A percentile compares a stretch with the other conserved stretches of the same genome.
These are phyloP conservation scores for Ascosphaera acerosa DNA, from an alignment of 2,329 filamentous ascomycete species.

Conservation along the genomic window DNA sequence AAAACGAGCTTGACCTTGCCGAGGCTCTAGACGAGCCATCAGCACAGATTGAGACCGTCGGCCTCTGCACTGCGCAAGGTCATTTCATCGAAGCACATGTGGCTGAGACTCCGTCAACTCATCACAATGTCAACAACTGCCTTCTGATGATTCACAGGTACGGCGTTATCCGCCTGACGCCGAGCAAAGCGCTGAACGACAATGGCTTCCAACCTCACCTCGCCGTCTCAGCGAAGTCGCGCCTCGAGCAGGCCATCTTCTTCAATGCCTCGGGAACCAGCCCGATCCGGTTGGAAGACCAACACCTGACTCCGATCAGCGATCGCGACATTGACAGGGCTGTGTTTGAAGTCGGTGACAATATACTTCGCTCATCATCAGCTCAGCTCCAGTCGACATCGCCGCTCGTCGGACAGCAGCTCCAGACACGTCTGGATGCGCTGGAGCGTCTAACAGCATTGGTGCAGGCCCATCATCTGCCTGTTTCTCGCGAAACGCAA, in stretches of 20 bases:
- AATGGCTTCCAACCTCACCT: no score
- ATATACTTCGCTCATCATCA: slow-evolving; percentile 56
- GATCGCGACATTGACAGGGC: slow-evolving; percentile 48
- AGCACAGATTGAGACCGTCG: no score
- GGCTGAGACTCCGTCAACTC: no score
- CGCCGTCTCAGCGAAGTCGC: slow-evolving; percentile 70
- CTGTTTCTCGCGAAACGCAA: slow-evolving; percentile 39
- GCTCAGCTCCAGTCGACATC: slow-evolving; percentile 47
- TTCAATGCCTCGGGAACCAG: slow-evolving; percentile 63
- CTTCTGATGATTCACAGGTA: slow-evolving; percentile 32
- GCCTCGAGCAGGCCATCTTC: slow-evolving; percentile 85
- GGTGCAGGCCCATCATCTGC: slow-evolving; percentile 34
- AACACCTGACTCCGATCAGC: slow-evolving; percentile 39
- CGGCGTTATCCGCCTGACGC: no score
- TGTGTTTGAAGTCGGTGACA: slow-evolving; percentile 50
- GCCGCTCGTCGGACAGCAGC: slow-evolving; percentile 56
- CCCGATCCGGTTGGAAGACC: slow-evolving; percentile 59
- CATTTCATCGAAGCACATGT: no score
- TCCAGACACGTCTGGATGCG: slow-evolving; percentile 45
- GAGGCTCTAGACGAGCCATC: no score
- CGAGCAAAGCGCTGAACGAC: no score
- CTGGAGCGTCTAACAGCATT: slow-evolving; percentile 50
- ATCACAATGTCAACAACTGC: no score
- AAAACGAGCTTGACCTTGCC: no score
- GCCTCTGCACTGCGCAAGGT: no score